phyloP scores from a whole-genome alignment of 2,329 filamentous ascomycete species.

The Capronia coronata region DNA sequence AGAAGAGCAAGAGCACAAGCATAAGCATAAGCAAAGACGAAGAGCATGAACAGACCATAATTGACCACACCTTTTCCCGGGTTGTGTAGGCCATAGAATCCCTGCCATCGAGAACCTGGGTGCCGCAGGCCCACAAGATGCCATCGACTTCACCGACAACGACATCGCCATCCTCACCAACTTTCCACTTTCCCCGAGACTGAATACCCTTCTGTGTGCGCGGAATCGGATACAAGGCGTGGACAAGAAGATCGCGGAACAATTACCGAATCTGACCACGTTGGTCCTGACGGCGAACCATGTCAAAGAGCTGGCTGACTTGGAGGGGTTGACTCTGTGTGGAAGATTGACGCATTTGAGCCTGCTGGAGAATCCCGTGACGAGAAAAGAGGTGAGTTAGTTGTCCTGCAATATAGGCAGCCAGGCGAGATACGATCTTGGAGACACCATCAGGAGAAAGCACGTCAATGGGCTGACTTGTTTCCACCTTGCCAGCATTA shows the following conservation, averaged over 20 bases:
- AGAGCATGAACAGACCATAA: constrained; percentile 56
- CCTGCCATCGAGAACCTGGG: constrained; percentile 96
- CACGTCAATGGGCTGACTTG: not conserved
- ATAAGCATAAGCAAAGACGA: too few relatives aligned
- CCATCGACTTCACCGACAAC: constrained; percentile 98
- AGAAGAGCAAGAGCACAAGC: too few relatives aligned
- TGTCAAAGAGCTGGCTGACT: constrained; percentile 73
- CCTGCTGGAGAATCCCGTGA: constrained; percentile 79
- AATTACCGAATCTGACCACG: constrained; percentile 73
- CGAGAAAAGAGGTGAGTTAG: constrained; percentile 77
- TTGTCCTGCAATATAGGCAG: not conserved
- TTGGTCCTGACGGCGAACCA: constrained; percentile 80
- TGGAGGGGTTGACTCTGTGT: constrained; percentile 71
- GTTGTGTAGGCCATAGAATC: constrained; percentile 86
- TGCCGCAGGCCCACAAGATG: constrained; percentile 84
- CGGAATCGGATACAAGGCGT: constrained; percentile 82
- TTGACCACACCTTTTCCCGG: constrained; percentile 66
- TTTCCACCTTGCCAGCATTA: constrained; percentile 67
- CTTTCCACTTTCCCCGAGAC: constrained; percentile 83
- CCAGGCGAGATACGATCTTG: not conserved
- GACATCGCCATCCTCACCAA: constrained; percentile 85
- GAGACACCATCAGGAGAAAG: too few relatives aligned
- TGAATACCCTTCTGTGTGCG: constrained; percentile 80
- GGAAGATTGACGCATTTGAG: constrained; percentile 69
- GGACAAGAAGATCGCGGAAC: constrained; percentile 65